Evolutionary conservation across 768 basidiomycete genomes (phyloP).

Genomic region (Lactarius psammicola): DNA sequence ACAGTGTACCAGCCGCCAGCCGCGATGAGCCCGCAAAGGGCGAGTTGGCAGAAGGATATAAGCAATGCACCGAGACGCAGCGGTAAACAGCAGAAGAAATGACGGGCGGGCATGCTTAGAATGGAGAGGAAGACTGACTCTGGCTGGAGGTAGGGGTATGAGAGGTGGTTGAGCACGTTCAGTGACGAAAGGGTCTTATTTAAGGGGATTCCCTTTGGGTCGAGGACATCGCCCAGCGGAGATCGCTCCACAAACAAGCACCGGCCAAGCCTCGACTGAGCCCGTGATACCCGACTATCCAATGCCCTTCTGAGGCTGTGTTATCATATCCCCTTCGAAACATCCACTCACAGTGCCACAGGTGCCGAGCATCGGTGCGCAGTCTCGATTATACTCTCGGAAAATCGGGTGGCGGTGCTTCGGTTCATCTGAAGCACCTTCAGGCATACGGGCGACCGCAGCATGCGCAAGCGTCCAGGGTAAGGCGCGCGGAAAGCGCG

Average conservation of each 20-base stretch:
- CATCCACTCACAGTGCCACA: not conserved
- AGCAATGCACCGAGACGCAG: conserved; percentile 28
- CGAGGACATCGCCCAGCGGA: not conserved
- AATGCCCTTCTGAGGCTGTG: not conserved
- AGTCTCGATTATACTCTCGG: not conserved
- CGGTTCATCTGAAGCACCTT: not conserved
- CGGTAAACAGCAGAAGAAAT: conserved; percentile 28
- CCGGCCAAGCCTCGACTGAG: not conserved
- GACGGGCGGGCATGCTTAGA: conserved; percentile 20
- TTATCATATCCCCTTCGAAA: not conserved
- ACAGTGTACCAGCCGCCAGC: conserved; percentile 14
- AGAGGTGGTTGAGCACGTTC: not conserved
- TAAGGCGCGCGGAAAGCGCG: too few relatives aligned
- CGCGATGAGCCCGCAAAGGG: conserved; percentile 16
- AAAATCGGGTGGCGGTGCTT: not conserved
- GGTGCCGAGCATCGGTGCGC: not conserved
- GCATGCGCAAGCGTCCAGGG: too few relatives aligned
- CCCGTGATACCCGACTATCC: not conserved
- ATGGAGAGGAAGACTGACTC: not conserved
- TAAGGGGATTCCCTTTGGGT: not conserved
- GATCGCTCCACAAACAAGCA: not conserved
- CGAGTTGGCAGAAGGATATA: conserved; percentile 21
- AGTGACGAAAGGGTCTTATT: not conserved
- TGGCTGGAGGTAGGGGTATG: not conserved
- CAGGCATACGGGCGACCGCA: not conserved